phyloP scores from a whole-genome alignment of 768 basidiomycete species.

The Filobasidium wieringae region DNA sequence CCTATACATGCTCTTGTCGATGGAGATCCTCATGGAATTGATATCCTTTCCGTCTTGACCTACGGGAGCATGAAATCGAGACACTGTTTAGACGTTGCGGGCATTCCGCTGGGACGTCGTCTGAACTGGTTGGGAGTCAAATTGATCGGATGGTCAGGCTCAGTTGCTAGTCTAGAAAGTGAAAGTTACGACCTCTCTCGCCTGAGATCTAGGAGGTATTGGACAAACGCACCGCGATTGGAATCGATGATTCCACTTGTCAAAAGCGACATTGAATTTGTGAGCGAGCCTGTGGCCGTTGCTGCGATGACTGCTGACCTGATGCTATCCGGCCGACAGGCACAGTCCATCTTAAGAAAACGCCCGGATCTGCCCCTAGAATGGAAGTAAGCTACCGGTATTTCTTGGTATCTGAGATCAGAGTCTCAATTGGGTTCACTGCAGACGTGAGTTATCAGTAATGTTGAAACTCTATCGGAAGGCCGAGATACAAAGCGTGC shows the following conservation, averaged over 20 bases:
- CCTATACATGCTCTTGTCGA: conserved; percentile 75
- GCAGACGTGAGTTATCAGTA: conserved; percentile 64
- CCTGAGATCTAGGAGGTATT: no score
- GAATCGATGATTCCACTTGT: conserved; percentile 54
- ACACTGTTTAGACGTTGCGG: conserved; percentile 52
- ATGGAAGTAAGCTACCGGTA: conserved; percentile 20
- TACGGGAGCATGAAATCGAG: conserved; percentile 60
- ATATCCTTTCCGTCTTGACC: conserved; percentile 79
- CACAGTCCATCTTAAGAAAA: conserved; percentile 22
- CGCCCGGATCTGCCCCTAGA: conserved; percentile 16
- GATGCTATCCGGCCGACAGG: conserved; percentile 21
- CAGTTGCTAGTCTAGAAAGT: conserved; percentile 23
- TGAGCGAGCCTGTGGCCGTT: conserved; percentile 22
- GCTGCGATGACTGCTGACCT: conserved; percentile 1
- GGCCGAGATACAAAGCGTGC: conserved; percentile 68
- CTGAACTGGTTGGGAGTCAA: conserved; percentile 72
- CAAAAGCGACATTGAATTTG: conserved; percentile 64
- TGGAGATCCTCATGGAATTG: conserved; percentile 80
- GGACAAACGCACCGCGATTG: no score
- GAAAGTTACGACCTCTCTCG: no score
- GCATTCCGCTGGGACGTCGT: conserved; percentile 52
- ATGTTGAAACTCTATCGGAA: conserved; percentile 76
- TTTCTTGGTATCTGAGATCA: not conserved
- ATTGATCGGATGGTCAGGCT: conserved; percentile 57
- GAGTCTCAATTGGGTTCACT: not conserved